These are phyloP conservation scores for Theileria luwenshuni DNA, from an alignment of 169 alveolate genomes.

Conservation along the genomic window DNA sequence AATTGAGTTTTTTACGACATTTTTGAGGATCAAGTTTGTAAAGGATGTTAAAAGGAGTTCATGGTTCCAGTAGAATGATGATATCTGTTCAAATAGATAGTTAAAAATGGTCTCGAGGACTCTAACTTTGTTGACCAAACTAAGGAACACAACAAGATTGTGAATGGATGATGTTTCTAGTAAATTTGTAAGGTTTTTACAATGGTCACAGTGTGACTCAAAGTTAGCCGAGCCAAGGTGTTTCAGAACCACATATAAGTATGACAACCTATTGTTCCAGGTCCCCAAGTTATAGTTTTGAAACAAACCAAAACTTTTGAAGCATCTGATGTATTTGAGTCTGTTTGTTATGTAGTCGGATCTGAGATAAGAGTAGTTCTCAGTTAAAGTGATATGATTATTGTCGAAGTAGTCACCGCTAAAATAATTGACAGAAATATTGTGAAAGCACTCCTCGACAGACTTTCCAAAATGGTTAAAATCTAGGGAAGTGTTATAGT, in stretches of 20 bases:
- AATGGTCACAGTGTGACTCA: conserved; percentile 19
- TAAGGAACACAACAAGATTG: conserved; percentile 16
- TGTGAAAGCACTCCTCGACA: conserved; percentile 21
- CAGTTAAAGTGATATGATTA: neutral
- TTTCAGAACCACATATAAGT: conserved; percentile 7
- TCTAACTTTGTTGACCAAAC: conserved; percentile 13
- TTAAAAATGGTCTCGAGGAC: conserved; percentile 14
- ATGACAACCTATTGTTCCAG: conserved; percentile 33
- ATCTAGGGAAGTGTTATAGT: neutral
- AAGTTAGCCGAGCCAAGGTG: conserved; percentile 5
- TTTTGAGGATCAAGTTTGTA: conserved; percentile 6
- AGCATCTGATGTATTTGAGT: neutral
- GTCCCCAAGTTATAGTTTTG: neutral
- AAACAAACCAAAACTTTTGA: neutral
- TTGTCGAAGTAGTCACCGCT: neutral
- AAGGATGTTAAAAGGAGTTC: conserved; percentile 27
- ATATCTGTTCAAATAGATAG: conserved; percentile 13
- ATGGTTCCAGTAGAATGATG: conserved; percentile 28
- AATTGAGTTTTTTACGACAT: neutral
- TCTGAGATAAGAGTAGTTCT: neutral
- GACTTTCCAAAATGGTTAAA: conserved; percentile 13
- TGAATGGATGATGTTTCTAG: neutral
- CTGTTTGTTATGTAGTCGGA: conserved; percentile 13
- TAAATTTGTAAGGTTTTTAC: conserved; percentile 5
- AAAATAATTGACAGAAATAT: neutral